Evolutionary conservation across 306 rosid genomes (phyloP).

Genomic region (Castanospermum australe): DNA sequence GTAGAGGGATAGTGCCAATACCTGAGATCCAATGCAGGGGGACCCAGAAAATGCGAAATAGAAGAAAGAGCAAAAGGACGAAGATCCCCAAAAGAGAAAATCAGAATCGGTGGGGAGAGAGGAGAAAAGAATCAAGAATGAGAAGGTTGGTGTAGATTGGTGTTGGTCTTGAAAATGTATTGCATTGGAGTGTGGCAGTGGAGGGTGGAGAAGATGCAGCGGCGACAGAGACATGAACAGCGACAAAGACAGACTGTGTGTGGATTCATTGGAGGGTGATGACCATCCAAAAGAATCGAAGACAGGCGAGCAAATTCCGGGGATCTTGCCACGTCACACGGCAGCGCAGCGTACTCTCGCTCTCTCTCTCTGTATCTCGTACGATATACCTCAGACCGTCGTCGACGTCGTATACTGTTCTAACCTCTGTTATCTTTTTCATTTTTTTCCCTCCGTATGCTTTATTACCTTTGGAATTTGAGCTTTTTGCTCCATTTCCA

Average conservation of each 20-base stretch:
- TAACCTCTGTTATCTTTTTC: too few species aligned
- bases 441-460: too few species aligned
- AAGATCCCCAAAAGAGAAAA: not conserved
- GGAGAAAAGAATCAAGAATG: too few species aligned
- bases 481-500: too few species aligned
- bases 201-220: not conserved
- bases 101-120: not conserved
- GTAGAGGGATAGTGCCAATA: not conserved
- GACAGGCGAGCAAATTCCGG: not conserved
- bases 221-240: not conserved
- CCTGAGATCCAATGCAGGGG: not conserved
- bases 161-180: too few species aligned
- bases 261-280: not conserved
- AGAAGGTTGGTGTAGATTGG: too few species aligned
- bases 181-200: too few species aligned
- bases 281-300: not conserved
- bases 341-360: too few species aligned
- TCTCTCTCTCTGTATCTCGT: too few species aligned
- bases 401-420: too few species aligned
- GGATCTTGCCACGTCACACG: not conserved
- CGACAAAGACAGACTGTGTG: not conserved
- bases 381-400: too few species aligned
- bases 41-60: not conserved
- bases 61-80: not conserved
- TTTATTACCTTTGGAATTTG: too few species aligned